A percentile compares a stretch with the other conserved stretches of the same genome.
Conservation (phyloP, 208 protist species). For the Leishmania aethiopica region DNA sequence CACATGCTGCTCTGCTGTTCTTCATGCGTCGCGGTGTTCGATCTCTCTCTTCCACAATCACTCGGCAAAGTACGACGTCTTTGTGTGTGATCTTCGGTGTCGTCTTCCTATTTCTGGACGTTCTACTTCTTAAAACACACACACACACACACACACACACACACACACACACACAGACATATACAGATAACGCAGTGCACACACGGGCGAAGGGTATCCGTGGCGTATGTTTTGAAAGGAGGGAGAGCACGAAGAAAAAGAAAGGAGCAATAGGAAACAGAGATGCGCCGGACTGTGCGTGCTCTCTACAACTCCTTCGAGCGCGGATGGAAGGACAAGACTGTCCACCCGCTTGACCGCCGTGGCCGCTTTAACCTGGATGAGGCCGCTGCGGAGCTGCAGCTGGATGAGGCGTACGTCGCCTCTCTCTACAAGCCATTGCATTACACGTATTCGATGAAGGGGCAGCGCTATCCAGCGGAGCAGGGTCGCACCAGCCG, state of each 20-base stretch:
- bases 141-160: not conserved
- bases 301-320: slow-evolving; percentile 49
- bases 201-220: not conserved
- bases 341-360: slow-evolving; percentile 57
- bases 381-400: slow-evolving; percentile 76
- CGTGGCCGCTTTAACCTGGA: slow-evolving; percentile 85
- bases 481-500: slow-evolving; percentile 78
- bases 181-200: not conserved
- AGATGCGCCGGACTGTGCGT: slow-evolving; percentile 25
- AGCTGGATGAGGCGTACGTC: slow-evolving; percentile 78
- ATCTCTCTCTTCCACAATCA: not conserved
- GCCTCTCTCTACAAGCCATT: slow-evolving; percentile 80
- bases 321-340: slow-evolving; percentile 55
- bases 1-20: not conserved
- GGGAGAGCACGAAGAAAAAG: not conserved
- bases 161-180: not conserved
- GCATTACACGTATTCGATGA: slow-evolving; percentile 80
- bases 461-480: slow-evolving; percentile 81
- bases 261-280: not conserved
- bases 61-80: not conserved
- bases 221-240: not conserved
- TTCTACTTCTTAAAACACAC: not conserved
- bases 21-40: not conserved
- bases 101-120: not conserved
- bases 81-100: not conserved